Percentiles rank a stretch among this genome's conserved stretches.
These are phyloP conservation scores for Salix udensis DNA, from an alignment of 345 rosid species.

Conservation along the genomic window DNA sequence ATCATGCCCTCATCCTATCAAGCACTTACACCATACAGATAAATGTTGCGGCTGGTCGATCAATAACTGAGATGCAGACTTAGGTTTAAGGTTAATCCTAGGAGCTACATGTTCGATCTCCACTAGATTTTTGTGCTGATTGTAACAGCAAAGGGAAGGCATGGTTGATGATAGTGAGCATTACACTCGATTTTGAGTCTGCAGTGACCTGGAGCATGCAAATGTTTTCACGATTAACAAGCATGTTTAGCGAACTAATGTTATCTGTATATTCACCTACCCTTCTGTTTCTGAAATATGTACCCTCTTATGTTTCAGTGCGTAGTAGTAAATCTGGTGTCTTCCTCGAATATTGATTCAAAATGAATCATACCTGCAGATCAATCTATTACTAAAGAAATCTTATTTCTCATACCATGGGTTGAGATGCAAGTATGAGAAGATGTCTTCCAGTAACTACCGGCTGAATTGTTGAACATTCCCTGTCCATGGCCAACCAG, in stretches of 20 bases:
- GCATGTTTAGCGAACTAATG: not conserved
- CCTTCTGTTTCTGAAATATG: not conserved
- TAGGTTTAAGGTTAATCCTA: no score
- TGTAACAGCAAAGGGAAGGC: no score
- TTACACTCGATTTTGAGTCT: not conserved
- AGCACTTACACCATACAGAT: no score
- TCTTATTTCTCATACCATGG: not conserved
- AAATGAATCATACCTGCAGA: no score
- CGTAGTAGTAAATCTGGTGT: not conserved
- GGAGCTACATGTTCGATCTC: no score
- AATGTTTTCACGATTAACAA: not conserved
- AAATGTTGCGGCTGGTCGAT: no score
- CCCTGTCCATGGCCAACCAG: conserved; percentile 1
- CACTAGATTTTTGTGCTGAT: no score
- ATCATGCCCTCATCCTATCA: no score
- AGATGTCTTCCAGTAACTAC: not conserved
- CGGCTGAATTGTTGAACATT: not conserved
- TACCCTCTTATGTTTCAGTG: not conserved
- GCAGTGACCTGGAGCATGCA: not conserved
- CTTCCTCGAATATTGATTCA: not conserved
- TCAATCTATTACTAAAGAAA: not conserved
- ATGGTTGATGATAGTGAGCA: not conserved
- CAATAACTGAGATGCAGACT: no score
- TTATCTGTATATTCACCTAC: not conserved
- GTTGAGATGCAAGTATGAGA: not conserved